Evolutionary conservation across 2,329 filamentous ascomycete species (phyloP).

Genomic region (Clonostachys rosea): DNA sequence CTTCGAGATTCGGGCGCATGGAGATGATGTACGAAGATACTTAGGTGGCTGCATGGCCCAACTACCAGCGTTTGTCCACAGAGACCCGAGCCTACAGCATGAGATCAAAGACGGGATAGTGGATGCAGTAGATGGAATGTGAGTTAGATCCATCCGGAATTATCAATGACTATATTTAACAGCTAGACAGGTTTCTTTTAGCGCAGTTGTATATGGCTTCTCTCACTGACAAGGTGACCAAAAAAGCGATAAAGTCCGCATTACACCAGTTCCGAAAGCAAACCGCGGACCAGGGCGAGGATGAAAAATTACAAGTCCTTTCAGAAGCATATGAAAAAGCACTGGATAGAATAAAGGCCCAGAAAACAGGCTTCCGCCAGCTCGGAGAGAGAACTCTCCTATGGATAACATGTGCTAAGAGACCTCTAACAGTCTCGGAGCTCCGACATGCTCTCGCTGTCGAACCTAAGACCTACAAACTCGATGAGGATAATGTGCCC

Average conservation of each 20-base stretch:
- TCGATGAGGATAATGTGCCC: constrained; percentile 26
- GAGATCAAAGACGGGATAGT: background rate
- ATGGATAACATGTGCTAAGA: constrained; percentile 30
- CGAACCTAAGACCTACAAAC: constrained; percentile 8
- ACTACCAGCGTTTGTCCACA: background rate
- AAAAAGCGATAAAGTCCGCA: constrained; percentile 20
- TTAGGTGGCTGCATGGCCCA: background rate
- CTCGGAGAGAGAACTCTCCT: constrained; percentile 27
- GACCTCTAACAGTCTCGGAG: constrained; percentile 22
- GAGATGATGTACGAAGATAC: constrained; percentile 7
- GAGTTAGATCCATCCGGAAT: background rate
- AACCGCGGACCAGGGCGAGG: constrained; percentile 5
- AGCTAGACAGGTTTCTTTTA: background rate
- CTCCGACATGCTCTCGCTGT: constrained; percentile 35
- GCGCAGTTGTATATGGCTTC: constrained; percentile 3
- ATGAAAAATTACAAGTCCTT: constrained; percentile 6
- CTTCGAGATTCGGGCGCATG: constrained; percentile 8
- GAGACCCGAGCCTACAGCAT: background rate
- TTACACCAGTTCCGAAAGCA: constrained; percentile 18
- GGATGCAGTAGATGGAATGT: background rate
- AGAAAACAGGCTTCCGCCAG: constrained; percentile 15
- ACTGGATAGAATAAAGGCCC: constrained; percentile 32
- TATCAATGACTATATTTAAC: no score
- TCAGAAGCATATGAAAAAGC: constrained; percentile 27
- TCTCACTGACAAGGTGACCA: constrained; percentile 6